phyloP scores from a whole-genome alignment of 345 rosid genomes.

The Aquilaria sinensis region DNA sequence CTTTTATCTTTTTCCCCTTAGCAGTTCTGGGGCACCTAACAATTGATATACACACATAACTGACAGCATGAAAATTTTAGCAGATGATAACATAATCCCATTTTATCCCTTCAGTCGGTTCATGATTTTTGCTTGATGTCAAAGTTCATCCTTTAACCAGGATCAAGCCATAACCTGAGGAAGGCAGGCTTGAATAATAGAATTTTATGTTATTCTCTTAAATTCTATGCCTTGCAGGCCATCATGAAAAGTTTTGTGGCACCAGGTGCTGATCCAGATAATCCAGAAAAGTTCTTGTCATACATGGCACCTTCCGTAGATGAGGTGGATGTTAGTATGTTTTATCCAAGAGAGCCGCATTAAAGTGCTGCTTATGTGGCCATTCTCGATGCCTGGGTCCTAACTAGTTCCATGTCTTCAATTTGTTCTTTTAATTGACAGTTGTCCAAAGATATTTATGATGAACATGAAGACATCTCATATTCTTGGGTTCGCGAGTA shows the following conservation, averaged over 20 bases:
- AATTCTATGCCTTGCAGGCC: conserved; percentile 42
- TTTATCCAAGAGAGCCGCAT: background rate
- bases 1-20: too few relatives aligned
- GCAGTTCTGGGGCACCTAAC: too few relatives aligned
- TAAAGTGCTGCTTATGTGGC: background rate
- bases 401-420: background rate
- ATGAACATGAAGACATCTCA: conserved; percentile 69
- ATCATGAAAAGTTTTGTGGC: conserved; percentile 84
- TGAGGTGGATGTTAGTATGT: conserved; percentile 51
- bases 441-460: conserved; percentile 73
- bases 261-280: conserved; percentile 56
- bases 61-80: too few relatives aligned
- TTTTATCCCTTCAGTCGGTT: too few relatives aligned
- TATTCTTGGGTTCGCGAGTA: conserved; percentile 94
- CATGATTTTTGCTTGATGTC: too few relatives aligned
- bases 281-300: conserved; percentile 81
- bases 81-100: too few relatives aligned
- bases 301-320: conserved; percentile 80
- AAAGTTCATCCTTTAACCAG: too few relatives aligned
- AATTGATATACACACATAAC: too few relatives aligned
- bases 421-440: conserved; percentile 25
- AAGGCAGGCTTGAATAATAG: too few relatives aligned
- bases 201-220: too few relatives aligned
- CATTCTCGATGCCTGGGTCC: background rate
- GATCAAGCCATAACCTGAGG: too few relatives aligned